Base-by-base conservation (phyloP, 2,329 filamentous ascomycete genomes). In the Aureobasidium sp. region DNA sequence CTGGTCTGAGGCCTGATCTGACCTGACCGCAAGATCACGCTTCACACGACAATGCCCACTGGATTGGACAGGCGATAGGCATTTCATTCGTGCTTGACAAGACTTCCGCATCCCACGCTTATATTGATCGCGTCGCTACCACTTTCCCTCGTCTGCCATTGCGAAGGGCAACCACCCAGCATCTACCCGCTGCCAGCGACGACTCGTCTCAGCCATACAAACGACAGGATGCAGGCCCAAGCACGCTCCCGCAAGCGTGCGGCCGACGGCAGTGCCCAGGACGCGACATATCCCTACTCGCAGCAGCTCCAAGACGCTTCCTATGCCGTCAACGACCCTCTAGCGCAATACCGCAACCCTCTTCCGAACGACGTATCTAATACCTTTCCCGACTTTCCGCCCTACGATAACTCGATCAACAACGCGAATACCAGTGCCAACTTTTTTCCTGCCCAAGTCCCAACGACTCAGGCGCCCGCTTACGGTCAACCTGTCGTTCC, bases 241-340 rank as follows among this genome's bases (percentile, higher is more conserved):
- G 42, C 62, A 41, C 53, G 55, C 20, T 53, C 62, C 66, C 79
- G 89, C 74, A 94, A 94, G 79, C 83, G 90, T 73, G 80, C 87
- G 67, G 89, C 89, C 51, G 45, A 51, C 25, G 44, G 34, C 45
- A 45, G 34, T 60, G 57, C 84, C 41, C 87, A 89, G n/a, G 76
- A 83, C 66, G 76, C 82, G 25, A 83, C 85, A 70, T 81, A 82
- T 62, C 77, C 77, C 65, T 71, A 68, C 61, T 59, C 64, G 37
- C 62, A 64, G 53, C 52, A 60, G 59, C 34, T 69, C 64, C 62
- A 65, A 64, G 51, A 69, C 29, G 49, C 47, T 29, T 49, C 45
- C 65, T 42, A 62, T 47, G 34, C 59, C 65, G 25, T 64, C 55
- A 49, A 62, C 49, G 61, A 73, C 67, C 66, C 67, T 68, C 22